Conservation (phyloP, 2,329 filamentous ascomycete genomes). For the Hortaea werneckii region DNA sequence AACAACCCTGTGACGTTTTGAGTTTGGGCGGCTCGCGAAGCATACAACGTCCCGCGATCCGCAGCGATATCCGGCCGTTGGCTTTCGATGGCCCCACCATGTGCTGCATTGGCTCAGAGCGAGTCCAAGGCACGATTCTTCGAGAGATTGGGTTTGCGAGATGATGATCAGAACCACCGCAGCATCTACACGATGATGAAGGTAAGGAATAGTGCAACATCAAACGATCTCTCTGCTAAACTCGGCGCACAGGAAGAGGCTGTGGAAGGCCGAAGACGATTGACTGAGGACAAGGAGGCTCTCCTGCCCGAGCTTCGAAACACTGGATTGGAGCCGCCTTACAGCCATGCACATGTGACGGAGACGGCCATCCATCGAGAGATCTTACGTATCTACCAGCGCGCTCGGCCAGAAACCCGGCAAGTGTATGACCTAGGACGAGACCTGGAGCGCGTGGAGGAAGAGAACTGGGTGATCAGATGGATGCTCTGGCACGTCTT, state of each 20-base stretch:
- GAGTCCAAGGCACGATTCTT: conserved; percentile 37
- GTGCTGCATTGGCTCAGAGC: conserved; percentile 31
- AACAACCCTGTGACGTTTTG: neutral
- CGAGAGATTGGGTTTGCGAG: conserved; percentile 31
- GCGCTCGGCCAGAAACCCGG: conserved; percentile 29
- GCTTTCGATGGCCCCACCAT: conserved; percentile 15
- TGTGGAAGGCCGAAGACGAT: conserved; percentile 29
- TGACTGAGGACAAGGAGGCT: conserved; percentile 30
- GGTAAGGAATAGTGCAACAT: conserved; percentile 19
- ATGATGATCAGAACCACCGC: conserved; percentile 26
- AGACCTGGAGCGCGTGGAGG: conserved; percentile 30
- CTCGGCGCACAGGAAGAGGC: conserved; percentile 31
- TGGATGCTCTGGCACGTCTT: conserved; percentile 45
- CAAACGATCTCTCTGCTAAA: too few species aligned
- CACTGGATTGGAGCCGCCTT: conserved; percentile 27
- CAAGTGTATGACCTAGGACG: conserved; percentile 33
- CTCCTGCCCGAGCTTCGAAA: conserved; percentile 29
- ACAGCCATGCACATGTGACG: conserved; percentile 38
- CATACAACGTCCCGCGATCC: neutral
- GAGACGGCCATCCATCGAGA: conserved; percentile 39
- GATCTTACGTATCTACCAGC: conserved; percentile 31
- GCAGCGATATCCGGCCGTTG: neutral
- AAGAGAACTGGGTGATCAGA: conserved; percentile 42
- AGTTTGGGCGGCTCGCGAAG: neutral
- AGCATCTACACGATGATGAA: conserved; percentile 35